These are phyloP conservation scores for Ilyonectria sp. DNA, from an alignment of 2,329 filamentous ascomycete genomes.

Conservation along the genomic window DNA sequence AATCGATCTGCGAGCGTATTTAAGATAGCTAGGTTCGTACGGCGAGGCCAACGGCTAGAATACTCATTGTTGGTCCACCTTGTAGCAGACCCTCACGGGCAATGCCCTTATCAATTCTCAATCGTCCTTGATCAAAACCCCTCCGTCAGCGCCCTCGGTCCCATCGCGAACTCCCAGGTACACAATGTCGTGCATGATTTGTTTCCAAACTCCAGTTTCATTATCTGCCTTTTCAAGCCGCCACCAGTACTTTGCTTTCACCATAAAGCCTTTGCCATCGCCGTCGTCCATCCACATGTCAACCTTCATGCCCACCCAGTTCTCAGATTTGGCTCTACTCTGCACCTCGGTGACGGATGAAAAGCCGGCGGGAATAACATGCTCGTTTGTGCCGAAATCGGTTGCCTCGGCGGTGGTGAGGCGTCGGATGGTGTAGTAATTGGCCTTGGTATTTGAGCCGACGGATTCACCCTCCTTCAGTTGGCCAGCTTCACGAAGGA, in stretches of 20 bases:
- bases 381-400: constrained; percentile 33
- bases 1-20: no score
- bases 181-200: constrained; percentile 40
- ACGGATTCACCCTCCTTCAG: not conserved
- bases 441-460: not conserved
- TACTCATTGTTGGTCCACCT: no score
- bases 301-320: constrained; percentile 49
- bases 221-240: constrained; percentile 37
- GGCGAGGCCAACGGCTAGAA: no score
- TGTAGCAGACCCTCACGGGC: no score
- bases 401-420: constrained; percentile 4
- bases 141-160: constrained; percentile 14
- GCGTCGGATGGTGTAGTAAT: constrained; percentile 21
- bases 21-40: no score
- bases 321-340: constrained; percentile 31
- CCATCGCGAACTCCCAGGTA: constrained; percentile 27
- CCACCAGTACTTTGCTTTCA: constrained; percentile 53
- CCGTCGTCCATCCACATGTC: constrained; percentile 47
- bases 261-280: constrained; percentile 28
- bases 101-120: no score
- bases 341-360: constrained; percentile 27
- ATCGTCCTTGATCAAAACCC: not conserved
- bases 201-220: constrained; percentile 21
- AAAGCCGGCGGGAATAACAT: constrained; percentile 32
- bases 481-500: constrained; percentile 23